Evolutionary conservation across 176 grass and related monocot genomes (phyloP).

Genomic region (Hyparrhenia diplandra): DNA sequence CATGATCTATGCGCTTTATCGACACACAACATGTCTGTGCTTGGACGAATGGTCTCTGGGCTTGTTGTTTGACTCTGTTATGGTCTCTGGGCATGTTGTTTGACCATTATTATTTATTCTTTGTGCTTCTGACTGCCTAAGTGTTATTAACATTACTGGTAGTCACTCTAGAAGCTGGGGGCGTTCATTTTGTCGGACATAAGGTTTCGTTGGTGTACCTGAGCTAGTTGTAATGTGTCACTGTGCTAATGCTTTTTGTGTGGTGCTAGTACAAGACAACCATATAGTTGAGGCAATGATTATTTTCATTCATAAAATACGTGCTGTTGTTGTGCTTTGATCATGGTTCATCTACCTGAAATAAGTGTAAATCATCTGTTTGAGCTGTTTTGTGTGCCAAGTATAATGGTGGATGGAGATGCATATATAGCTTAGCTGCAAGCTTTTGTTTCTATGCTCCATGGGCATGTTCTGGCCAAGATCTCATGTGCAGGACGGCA

Average conservation of each 20-base stretch:
- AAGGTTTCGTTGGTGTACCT: constrained; percentile 40
- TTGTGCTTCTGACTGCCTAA: constrained; percentile 52
- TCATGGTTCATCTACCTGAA: neutral
- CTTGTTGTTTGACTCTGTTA: constrained; percentile 56
- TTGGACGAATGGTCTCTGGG: constrained; percentile 44
- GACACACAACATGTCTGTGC: constrained; percentile 17
- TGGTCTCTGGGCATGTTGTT: too few relatives aligned
- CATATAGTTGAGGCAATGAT: constrained; percentile 43
- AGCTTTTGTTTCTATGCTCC: constrained; percentile 12
- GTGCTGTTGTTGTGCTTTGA: neutral
- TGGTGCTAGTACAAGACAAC: constrained; percentile 35
- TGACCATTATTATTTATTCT: constrained; percentile 72
- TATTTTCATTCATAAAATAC: constrained; percentile 16
- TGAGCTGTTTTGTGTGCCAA: neutral
- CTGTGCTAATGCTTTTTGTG: constrained; percentile 37
- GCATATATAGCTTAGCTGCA: too few relatives aligned
- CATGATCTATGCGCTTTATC: constrained; percentile 42
- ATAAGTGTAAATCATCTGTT: neutral
- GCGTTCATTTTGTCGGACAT: constrained; percentile 30
- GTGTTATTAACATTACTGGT: constrained; percentile 65
- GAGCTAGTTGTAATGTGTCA: constrained; percentile 45
- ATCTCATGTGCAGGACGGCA: constrained; percentile 36
- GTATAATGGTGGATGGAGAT: neutral
- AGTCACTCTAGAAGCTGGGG: constrained; percentile 35
- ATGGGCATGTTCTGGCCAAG: constrained; percentile 11